A percentile compares a stretch with the other conserved stretches of the same genome.
Evolutionary conservation across 176 grass and related monocot genomes (phyloP).

Genomic region (Eleusine indica): DNA sequence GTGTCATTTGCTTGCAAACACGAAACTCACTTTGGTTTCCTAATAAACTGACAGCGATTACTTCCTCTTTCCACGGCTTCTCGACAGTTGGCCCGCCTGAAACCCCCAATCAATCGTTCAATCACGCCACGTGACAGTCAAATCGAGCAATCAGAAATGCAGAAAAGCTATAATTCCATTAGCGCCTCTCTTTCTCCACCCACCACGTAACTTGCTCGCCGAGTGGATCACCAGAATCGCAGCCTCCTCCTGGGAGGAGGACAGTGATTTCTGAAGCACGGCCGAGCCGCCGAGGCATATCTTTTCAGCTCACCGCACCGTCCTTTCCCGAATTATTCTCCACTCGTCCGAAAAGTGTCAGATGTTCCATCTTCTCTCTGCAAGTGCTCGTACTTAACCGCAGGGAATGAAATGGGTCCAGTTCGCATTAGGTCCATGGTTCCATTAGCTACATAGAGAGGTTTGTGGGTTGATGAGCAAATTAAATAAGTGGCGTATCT

Average conservation of each 20-base stretch:
- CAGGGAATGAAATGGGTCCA: constrained; percentile 17
- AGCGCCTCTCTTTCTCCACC: background rate
- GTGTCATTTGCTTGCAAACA: background rate
- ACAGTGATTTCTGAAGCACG: constrained; percentile 17
- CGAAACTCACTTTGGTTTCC: background rate
- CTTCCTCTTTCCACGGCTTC: background rate
- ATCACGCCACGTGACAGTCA: constrained; percentile 14
- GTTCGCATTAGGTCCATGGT: constrained; percentile 8
- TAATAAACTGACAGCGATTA: background rate
- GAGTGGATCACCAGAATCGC: constrained; percentile 31
- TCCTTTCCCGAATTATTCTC: background rate
- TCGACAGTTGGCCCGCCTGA: constrained; percentile 9
- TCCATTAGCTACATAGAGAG: background rate
- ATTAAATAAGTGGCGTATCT: constrained; percentile 33
- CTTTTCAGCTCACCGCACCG: background rate
- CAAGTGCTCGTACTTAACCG: background rate
- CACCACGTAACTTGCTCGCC: constrained; percentile 36
- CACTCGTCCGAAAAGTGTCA: constrained; percentile 11
- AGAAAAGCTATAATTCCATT: background rate
- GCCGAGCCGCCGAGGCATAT: background rate
- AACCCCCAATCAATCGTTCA: background rate
- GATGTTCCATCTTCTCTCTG: constrained; percentile 3
- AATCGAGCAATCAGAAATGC: background rate
- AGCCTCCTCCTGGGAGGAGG: background rate
- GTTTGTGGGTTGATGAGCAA: background rate